phyloP scores from a whole-genome alignment of 306 rosid species.

The Vigna reflexopilosa region DNA sequence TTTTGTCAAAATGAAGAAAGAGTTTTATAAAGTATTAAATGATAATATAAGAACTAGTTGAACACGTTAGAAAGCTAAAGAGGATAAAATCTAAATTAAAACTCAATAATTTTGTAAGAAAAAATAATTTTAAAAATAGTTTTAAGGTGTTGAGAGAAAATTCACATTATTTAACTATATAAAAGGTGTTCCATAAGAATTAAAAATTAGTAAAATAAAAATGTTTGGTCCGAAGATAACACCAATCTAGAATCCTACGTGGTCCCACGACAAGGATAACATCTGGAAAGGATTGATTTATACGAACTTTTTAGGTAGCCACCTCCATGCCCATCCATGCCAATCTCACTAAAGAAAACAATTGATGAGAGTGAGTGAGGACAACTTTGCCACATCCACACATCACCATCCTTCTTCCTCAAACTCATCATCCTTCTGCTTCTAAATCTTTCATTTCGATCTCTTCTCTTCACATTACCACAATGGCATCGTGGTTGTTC shows the following conservation, averaged over 20 bases:
- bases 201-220: background rate
- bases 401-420: too few relatives aligned
- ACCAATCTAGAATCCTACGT: conserved; percentile 5
- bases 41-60: too few relatives aligned
- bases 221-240: background rate
- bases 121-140: too few relatives aligned
- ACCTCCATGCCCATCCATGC: background rate
- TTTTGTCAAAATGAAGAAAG: too few relatives aligned
- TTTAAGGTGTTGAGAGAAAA: background rate
- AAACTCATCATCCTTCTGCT: background rate
- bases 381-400: background rate
- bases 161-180: background rate
- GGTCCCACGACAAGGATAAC: conserved; percentile 30
- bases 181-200: background rate
- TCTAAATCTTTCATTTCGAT: background rate
- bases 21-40: too few relatives aligned
- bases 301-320: background rate
- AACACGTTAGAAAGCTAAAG: too few relatives aligned
- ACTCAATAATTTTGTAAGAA: too few relatives aligned
- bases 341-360: background rate
- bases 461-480: background rate
- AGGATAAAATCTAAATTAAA: too few relatives aligned
- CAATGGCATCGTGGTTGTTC: conserved; percentile 35
- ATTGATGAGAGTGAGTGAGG: background rate
- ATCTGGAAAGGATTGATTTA: background rate